Evolutionary conservation across 306 rosid genomes (phyloP).

Genomic region (Potentilla sterilis): DNA sequence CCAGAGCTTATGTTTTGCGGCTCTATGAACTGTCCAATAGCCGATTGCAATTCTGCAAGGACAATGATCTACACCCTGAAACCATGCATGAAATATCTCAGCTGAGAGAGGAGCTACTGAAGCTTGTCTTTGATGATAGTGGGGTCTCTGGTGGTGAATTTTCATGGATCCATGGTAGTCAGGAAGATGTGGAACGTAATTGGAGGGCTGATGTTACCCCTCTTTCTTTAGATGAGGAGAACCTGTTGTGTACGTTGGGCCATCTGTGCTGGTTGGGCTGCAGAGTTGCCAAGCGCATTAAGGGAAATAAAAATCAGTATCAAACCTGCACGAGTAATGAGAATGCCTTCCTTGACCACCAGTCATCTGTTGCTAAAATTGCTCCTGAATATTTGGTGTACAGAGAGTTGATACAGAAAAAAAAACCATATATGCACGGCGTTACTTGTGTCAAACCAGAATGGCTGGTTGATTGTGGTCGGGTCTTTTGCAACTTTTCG

Average conservation of each 20-base stretch:
- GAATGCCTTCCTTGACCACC: constrained; percentile 59
- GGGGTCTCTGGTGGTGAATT: constrained; percentile 42
- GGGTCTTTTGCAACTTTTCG: constrained; percentile 58
- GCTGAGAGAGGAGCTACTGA: constrained; percentile 73
- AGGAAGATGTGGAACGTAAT: constrained; percentile 57
- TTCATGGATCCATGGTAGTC: constrained; percentile 67
- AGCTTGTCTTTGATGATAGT: constrained; percentile 55
- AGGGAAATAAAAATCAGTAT: constrained; percentile 48
- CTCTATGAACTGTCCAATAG: constrained; percentile 61
- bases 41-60: constrained; percentile 56
- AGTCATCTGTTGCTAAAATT: constrained; percentile 60
- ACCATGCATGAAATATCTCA: constrained; percentile 94
- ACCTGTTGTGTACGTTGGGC: constrained; percentile 75
- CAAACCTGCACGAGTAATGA: constrained; percentile 67
- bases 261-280: constrained; percentile 98
- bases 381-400: constrained; percentile 80
- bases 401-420: constrained; percentile 67
- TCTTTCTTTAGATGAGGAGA: constrained; percentile 64
- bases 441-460: constrained; percentile 69
- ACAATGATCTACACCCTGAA: constrained; percentile 62
- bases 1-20: constrained; percentile 65
- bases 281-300: constrained; percentile 75
- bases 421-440: constrained; percentile 83
- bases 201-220: constrained; percentile 57
- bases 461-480: constrained; percentile 83